Conservation (phyloP, 2,329 filamentous ascomycete genomes). For the Colletotrichum neosansevieriae region DNA sequence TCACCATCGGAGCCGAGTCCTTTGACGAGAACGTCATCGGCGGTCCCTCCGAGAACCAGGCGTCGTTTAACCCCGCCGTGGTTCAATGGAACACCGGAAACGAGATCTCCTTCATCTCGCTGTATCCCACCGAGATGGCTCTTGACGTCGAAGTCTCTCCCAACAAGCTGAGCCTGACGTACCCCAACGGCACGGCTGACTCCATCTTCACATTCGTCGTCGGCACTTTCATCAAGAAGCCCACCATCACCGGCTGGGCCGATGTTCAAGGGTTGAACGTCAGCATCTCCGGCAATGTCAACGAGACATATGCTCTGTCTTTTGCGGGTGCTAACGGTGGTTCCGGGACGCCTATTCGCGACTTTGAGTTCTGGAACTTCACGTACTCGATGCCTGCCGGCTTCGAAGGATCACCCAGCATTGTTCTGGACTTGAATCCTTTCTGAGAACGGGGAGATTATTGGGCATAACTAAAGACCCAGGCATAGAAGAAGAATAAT, state of each 20-base stretch:
- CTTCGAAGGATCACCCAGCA: conserved; percentile 45
- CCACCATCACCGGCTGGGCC: conserved; percentile 57
- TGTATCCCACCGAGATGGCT: conserved; percentile 55
- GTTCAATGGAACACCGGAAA: conserved; percentile 66
- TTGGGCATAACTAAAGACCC: neutral
- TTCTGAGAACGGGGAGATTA: neutral
- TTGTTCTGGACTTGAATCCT: conserved; percentile 29
- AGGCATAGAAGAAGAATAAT: neutral
- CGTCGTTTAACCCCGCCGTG: conserved; percentile 69
- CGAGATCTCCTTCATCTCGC: conserved; percentile 51
- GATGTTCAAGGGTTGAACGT: conserved; percentile 63
- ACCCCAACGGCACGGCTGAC: conserved; percentile 62
- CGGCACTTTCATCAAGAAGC: conserved; percentile 57
- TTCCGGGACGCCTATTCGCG: conserved; percentile 45
- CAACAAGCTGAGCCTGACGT: conserved; percentile 60
- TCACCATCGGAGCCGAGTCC: conserved; percentile 71
- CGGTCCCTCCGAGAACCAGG: conserved; percentile 63
- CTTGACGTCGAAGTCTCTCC: conserved; percentile 57
- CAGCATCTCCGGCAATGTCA: conserved; percentile 58
- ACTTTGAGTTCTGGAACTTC: conserved; percentile 62
- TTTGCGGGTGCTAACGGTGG: conserved; percentile 58
- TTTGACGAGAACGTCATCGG: conserved; percentile 68
- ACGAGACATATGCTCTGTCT: conserved; percentile 52
- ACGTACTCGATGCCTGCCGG: conserved; percentile 55
- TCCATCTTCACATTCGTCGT: conserved; percentile 65